Base-by-base conservation (phyloP, 768 basidiomycete species). In the Piloderma croceum region DNA sequence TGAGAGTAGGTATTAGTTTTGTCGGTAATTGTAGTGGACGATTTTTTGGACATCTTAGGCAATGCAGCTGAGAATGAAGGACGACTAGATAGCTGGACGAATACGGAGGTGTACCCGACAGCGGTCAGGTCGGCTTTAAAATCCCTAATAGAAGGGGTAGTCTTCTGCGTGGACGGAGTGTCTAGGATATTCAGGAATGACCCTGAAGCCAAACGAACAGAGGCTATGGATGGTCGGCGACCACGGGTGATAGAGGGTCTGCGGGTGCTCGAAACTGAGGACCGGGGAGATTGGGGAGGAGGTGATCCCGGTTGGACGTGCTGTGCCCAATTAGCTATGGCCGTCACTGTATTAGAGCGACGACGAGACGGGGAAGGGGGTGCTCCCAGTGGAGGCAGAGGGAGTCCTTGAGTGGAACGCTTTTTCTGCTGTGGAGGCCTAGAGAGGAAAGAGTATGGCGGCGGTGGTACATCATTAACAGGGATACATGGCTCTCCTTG, bases 81-180 rank as follows among this genome's bases (percentile, higher is more conserved):
- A 0, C 77, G 73, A 25, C 67, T 68, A 3, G 76, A 73, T 45
- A 81, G 58, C 32, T 74, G 73, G 12, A 84, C 62, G 55, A 86
- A 81, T 31, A 82, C 67, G 23, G 76, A 77, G 11, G 79, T 76
- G 59, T 86, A 85, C 2, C 81, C 81, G 12, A 81, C 65, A 6
- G 71, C 49, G 6, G 76, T 74, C 24, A 85, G 70, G 55, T 83
- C 75, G 12, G 74, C 54, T 32, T 59, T 60, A 50, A 69, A 74
- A 38, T 76, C 69, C 45, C 67, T 64, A 23, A 67, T 42, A 12
- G 61, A 63, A 3, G 75, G 67, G 7, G 70, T 71, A 23, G 71
- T 65, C 45, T 73, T 53, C 43, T 66, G 63, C 38, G 72, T 55
- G 49, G 76, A 74, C 5, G 79, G 73, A n/a, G 60, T 65, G n/a